phyloP scores from a whole-genome alignment of 805 yeast genomes.

The Teunomyces barrocoloradensis region DNA sequence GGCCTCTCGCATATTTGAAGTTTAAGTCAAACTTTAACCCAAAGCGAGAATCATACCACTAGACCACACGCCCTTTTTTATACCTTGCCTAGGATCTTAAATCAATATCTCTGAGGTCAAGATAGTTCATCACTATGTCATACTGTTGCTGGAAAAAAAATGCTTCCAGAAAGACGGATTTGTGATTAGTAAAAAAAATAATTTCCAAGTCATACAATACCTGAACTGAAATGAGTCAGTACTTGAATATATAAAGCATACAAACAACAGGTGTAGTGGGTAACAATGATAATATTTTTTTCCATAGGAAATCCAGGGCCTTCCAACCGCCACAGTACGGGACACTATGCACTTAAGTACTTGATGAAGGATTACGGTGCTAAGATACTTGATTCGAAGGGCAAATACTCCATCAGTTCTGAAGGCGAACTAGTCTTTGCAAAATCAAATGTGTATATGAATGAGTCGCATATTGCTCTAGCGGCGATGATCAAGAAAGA shows the following conservation, averaged over 20 bases:
- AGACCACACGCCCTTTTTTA: conserved; percentile 21
- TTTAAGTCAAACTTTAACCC: conserved; percentile 8
- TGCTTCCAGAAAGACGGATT: no score
- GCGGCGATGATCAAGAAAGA: conserved; percentile 21
- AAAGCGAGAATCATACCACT: conserved; percentile 26
- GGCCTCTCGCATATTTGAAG: conserved; percentile 27
- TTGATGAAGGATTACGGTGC: conserved; percentile 26
- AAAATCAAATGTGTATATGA: conserved; percentile 39
- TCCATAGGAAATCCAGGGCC: conserved; percentile 44
- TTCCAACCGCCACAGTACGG: conserved; percentile 38
- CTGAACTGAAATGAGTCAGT: neutral
- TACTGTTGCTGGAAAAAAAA: no score
- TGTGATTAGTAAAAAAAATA: neutral
- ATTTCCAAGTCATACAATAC: neutral
- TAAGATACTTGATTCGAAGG: conserved; percentile 26
- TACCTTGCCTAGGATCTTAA: neutral
- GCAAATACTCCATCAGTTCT: conserved; percentile 27
- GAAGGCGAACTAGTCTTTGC: conserved; percentile 26
- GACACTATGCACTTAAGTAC: conserved; percentile 32
- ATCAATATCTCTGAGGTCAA: neutral
- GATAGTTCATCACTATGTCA: no score
- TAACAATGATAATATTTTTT: conserved; percentile 17
- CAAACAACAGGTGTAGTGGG: neutral
- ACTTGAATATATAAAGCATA: neutral
- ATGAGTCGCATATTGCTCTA: conserved; percentile 35